These are phyloP conservation scores for Parietaria judaica DNA, from an alignment of 306 rosid species.

Conservation along the genomic window DNA sequence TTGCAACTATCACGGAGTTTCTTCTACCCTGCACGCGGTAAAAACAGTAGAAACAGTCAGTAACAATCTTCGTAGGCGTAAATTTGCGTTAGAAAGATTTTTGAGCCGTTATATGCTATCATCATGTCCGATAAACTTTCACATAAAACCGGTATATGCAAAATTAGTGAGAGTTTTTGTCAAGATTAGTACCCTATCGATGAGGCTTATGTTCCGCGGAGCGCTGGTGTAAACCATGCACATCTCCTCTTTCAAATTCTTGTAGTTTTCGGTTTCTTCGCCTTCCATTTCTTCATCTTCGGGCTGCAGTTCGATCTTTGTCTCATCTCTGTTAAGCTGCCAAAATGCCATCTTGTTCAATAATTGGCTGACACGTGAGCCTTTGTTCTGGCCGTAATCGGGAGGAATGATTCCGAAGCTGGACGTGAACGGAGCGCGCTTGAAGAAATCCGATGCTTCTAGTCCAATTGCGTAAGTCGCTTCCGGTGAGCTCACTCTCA, in stretches of 20 bases:
- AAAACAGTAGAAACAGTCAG: neutral
- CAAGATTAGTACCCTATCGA: constrained; percentile 54
- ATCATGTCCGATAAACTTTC: too few species aligned
- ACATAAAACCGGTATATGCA: neutral
- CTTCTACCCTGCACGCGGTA: constrained; percentile 65
- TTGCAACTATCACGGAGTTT: constrained; percentile 63
- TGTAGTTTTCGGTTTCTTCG: constrained; percentile 61
- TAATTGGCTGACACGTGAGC: constrained; percentile 24
- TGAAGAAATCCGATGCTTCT: constrained; percentile 53
- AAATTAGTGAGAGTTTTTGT: neutral
- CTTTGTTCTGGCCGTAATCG: constrained; percentile 24
- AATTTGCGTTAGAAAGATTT: too few species aligned
- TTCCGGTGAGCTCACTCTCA: constrained; percentile 79
- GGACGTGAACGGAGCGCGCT: constrained; percentile 41
- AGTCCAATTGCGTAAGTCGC: constrained; percentile 80
- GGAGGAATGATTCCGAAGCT: constrained; percentile 45
- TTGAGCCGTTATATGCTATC: too few species aligned
- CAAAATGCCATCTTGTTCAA: constrained; percentile 29
- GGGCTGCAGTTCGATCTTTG: constrained; percentile 22
- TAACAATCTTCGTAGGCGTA: neutral
- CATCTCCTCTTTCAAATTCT: constrained; percentile 44
- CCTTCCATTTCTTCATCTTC: constrained; percentile 30
- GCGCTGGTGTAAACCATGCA: constrained; percentile 62
- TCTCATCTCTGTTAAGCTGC: constrained; percentile 25
- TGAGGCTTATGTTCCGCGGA: constrained; percentile 58